These are phyloP conservation scores for Trametes versicolor DNA, from an alignment of 1,284 basidiomycete species.

Conservation along the genomic window DNA sequence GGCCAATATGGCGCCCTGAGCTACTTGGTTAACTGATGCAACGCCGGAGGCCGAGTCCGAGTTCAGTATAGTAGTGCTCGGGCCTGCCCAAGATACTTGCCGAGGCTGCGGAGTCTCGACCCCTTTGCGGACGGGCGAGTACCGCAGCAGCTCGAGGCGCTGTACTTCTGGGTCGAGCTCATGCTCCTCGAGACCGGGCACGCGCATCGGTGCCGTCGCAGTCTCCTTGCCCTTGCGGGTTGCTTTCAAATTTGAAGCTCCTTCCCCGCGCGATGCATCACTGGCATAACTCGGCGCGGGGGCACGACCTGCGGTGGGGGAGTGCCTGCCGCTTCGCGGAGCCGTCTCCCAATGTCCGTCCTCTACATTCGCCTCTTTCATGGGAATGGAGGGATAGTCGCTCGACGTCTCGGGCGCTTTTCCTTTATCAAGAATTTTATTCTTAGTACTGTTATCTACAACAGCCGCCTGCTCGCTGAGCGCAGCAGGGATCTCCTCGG, in stretches of 20 bases:
- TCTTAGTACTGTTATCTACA: neutral
- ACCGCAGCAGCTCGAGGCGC: neutral
- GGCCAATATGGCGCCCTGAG: too few relatives aligned
- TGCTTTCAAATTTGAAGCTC: neutral
- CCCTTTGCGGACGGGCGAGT: neutral
- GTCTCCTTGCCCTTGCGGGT: neutral
- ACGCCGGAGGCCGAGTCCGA: too few relatives aligned
- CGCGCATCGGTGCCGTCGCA: neutral
- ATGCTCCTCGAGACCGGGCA: neutral
- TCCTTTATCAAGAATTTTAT: conserved; percentile 6
- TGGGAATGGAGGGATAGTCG: neutral
- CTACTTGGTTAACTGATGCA: too few relatives aligned
- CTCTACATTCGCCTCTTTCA: neutral
- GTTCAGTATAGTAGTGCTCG: too few relatives aligned
- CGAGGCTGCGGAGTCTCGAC: neutral
- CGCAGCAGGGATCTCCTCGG: conserved; percentile 1
- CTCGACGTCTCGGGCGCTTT: neutral
- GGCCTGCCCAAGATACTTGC: too few relatives aligned
- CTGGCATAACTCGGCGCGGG: neutral
- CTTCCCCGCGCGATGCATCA: neutral
- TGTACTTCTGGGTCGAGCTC: conserved; percentile 6
- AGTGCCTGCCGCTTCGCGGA: neutral
- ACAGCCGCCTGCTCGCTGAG: neutral
- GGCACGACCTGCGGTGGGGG: neutral
- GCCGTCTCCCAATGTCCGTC: neutral